phyloP scores from a whole-genome alignment of 805 yeast species.

The Isabelozyma rhagii region DNA sequence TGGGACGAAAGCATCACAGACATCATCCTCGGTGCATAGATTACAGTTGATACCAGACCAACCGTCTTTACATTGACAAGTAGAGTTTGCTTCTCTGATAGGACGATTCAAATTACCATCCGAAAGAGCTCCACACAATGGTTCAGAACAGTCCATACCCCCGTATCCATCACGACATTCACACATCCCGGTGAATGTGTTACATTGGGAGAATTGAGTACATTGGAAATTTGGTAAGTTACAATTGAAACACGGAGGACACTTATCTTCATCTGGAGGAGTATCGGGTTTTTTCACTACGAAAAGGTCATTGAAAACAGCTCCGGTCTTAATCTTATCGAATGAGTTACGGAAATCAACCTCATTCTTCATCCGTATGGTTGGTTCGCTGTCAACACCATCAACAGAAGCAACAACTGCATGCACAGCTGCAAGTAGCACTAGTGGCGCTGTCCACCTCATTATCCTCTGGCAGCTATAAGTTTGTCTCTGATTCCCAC shows the following conservation, averaged over 20 bases:
- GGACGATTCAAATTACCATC: slow-evolving; percentile 67
- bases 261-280: slow-evolving; percentile 34
- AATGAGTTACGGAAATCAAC: slow-evolving; percentile 8
- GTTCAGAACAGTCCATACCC: slow-evolving; percentile 86
- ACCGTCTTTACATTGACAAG: slow-evolving; percentile 77
- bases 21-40: slow-evolving; percentile 67
- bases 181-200: slow-evolving; percentile 84
- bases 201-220: slow-evolving; percentile 86
- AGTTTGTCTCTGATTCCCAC: too few relatives aligned
- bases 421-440: not conserved
- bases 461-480: too few relatives aligned
- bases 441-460: too few relatives aligned
- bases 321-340: slow-evolving; percentile 18
- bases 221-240: slow-evolving; percentile 88
- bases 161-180: slow-evolving; percentile 92
- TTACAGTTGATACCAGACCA: slow-evolving; percentile 97
- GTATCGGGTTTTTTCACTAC: slow-evolving; percentile 2
- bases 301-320: slow-evolving; percentile 22
- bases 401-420: not conserved
- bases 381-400: not conserved
- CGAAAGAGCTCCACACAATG: slow-evolving; percentile 78
- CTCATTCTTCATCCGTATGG: not conserved
- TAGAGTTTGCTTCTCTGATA: slow-evolving; percentile 45
- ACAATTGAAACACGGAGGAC: slow-evolving; percentile 95
- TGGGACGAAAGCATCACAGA: slow-evolving; percentile 87